A percentile compares a stretch with the other conserved stretches of the same genome.
phyloP scores from a whole-genome alignment of 163 green algal genomes.

The Scenedesmus sp. region DNA sequence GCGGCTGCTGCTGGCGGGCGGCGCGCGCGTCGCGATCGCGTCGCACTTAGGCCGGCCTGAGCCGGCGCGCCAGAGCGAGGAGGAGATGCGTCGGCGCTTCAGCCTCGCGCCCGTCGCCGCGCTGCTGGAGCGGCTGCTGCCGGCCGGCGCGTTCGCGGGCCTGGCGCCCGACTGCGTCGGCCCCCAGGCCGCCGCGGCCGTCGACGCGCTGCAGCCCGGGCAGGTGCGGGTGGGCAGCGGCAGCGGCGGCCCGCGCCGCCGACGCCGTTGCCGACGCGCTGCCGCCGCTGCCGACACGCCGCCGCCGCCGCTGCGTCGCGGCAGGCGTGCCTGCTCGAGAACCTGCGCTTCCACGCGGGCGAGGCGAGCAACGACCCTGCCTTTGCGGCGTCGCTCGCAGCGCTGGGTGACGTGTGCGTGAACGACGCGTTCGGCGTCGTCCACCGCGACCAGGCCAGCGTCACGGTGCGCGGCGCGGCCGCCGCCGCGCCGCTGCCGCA shows the following conservation, averaged over 20 bases:
- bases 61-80: constrained; percentile 23
- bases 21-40: constrained; percentile 47
- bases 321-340: constrained; percentile 65
- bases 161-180: constrained; percentile 59
- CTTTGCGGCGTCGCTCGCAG: constrained; percentile 54
- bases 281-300: background rate
- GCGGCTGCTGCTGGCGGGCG: constrained; percentile 40
- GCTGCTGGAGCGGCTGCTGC: constrained; percentile 39
- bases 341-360: constrained; percentile 64
- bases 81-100: constrained; percentile 36
- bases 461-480: constrained; percentile 49
- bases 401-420: constrained; percentile 63
- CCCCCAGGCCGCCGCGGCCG: constrained; percentile 24
- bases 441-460: constrained; percentile 64
- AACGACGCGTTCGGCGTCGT: constrained; percentile 67
- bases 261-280: background rate
- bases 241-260: background rate
- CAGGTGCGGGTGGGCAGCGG: constrained; percentile 45
- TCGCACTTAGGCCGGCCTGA: constrained; percentile 63
- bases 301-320: constrained; percentile 10
- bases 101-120: constrained; percentile 50
- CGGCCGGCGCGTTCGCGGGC: constrained; percentile 41
- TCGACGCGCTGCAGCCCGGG: constrained; percentile 47
- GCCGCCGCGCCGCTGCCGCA: no score
- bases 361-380: constrained; percentile 50